These are phyloP conservation scores for Colletotrichum sp. DNA, from an alignment of 2,329 filamentous ascomycete species.

Conservation along the genomic window DNA sequence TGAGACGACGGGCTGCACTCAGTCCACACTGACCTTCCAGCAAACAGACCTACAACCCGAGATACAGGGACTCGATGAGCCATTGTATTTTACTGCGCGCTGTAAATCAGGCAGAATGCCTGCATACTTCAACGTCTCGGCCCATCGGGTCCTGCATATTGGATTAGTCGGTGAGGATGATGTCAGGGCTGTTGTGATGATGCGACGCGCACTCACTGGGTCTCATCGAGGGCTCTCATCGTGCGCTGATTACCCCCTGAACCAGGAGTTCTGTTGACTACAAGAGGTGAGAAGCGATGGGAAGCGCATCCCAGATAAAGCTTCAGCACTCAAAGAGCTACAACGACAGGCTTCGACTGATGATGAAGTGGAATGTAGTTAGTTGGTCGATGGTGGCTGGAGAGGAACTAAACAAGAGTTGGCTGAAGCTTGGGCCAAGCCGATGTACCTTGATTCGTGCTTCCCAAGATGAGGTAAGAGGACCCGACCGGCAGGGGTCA, in stretches of 20 bases:
- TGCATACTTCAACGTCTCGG: conserved; percentile 63
- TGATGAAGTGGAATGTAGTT: conserved; percentile 3
- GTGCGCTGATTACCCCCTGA: not conserved
- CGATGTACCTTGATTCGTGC: not conserved
- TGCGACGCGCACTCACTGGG: conserved; percentile 14
- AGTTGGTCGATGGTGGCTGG: conserved; percentile 10
- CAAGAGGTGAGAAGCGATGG: not conserved
- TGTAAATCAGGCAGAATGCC: conserved; percentile 66
- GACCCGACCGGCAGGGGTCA: not conserved
- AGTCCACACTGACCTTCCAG: conserved; percentile 75
- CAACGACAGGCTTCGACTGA: not conserved
- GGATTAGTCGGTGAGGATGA: conserved; percentile 12
- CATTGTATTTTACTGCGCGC: conserved; percentile 66
- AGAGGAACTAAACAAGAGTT: not conserved
- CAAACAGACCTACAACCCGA: conserved; percentile 83
- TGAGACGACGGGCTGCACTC: not conserved
- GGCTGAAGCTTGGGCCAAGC: conserved; percentile 15
- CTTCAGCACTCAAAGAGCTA: not conserved
- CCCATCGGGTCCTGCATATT: conserved; percentile 67
- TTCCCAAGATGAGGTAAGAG: conserved; percentile 2
- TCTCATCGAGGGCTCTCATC: conserved; percentile 17
- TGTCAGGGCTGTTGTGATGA: conserved; percentile 21
- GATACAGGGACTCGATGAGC: conserved; percentile 66
- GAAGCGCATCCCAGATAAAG: not conserved
- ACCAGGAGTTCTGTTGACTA: not conserved